phyloP scores from a whole-genome alignment of 306 rosid genomes.

The Sesbania bispinosa region DNA sequence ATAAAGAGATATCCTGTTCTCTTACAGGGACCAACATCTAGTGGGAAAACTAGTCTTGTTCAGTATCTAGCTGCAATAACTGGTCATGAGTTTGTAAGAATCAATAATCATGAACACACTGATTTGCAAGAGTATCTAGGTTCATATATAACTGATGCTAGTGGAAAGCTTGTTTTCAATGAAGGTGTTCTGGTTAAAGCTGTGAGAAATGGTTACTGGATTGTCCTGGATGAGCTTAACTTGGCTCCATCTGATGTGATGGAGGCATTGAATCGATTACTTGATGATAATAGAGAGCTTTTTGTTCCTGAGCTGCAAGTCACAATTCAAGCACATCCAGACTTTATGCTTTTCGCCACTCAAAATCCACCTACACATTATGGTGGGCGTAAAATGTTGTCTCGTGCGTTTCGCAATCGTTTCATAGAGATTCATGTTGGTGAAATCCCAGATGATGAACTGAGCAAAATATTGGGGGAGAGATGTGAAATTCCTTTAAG shows the following conservation, averaged over 20 bases:
- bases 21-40: constrained; percentile 95
- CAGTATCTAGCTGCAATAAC: constrained; percentile 76
- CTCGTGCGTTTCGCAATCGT: constrained; percentile 93
- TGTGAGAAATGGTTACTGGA: constrained; percentile 84
- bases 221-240: constrained; percentile 95
- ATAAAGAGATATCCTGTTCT: constrained; percentile 80
- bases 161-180: constrained; percentile 81
- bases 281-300: constrained; percentile 95
- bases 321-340: constrained; percentile 64
- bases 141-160: constrained; percentile 67
- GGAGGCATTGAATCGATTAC: constrained; percentile 89
- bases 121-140: constrained; percentile 97
- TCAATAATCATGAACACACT: constrained; percentile 96
- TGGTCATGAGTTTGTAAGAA: constrained; percentile 81
- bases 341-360: constrained; percentile 96
- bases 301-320: constrained; percentile 84
- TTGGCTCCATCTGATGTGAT: constrained; percentile 98
- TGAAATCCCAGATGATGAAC: constrained; percentile 85
- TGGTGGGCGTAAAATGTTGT: constrained; percentile 93
- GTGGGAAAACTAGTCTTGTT: constrained; percentile 97
- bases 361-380: constrained; percentile 93
- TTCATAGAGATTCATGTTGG: constrained; percentile 91
- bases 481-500: constrained; percentile 60
- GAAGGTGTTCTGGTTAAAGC: constrained; percentile 94
- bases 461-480: constrained; percentile 57